These are phyloP conservation scores for Ceratobasidium sp. DNA, from an alignment of 1,284 basidiomycete genomes.

Conservation along the genomic window DNA sequence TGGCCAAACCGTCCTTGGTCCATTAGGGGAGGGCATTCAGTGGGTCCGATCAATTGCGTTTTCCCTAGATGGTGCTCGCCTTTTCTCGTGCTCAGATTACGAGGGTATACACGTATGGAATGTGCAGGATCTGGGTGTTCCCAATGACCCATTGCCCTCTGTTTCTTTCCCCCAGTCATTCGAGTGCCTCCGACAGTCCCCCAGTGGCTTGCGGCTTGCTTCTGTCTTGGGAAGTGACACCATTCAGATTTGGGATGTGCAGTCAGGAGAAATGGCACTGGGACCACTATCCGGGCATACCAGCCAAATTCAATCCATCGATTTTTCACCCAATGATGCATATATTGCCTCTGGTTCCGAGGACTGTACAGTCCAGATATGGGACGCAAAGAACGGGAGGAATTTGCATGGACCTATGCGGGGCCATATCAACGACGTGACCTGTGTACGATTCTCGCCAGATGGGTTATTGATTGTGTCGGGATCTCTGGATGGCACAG, in stretches of 20 bases:
- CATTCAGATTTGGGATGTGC: not conserved
- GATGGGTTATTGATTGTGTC: not conserved
- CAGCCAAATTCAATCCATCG: not conserved
- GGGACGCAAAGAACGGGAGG: not conserved
- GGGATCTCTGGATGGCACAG: not conserved
- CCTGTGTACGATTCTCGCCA: not conserved
- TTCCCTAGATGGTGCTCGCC: not conserved
- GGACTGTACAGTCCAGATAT: not conserved
- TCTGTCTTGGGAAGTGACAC: not conserved
- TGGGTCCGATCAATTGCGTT: not conserved
- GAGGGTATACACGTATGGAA: not conserved
- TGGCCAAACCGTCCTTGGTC: not conserved
- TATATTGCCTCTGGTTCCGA: not conserved
- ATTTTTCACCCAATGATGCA: not conserved
- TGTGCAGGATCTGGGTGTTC: not conserved
- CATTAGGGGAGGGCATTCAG: not conserved
- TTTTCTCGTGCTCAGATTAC: not conserved
- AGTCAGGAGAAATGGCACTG: not conserved
- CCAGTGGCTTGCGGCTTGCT: not conserved
- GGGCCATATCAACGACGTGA: not conserved
- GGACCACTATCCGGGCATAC: not conserved
- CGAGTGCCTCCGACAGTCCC: not conserved
- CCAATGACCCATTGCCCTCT: not conserved
- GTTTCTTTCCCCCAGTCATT: not conserved
- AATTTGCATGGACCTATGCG: not conserved